phyloP scores from a whole-genome alignment of 2,329 filamentous ascomycete genomes.

The Ceratocystis huliohia region DNA sequence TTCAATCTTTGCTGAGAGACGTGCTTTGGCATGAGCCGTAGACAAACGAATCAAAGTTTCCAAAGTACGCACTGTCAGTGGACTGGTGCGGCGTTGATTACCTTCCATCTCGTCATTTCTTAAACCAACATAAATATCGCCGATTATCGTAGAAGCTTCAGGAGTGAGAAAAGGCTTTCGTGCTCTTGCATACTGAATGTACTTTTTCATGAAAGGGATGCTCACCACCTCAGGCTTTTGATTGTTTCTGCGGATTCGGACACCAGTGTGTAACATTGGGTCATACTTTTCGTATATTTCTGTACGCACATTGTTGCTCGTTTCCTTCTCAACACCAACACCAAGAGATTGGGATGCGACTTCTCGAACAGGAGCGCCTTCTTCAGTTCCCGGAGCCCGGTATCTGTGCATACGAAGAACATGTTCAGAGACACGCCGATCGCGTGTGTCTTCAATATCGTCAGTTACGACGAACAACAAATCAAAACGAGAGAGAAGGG shows the following conservation, averaged over 20 bases:
- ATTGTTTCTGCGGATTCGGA: slow-evolving; percentile 62
- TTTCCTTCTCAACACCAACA: slow-evolving; percentile 70
- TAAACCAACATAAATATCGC: slow-evolving; percentile 78
- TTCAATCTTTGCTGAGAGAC: slow-evolving; percentile 77
- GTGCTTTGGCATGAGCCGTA: slow-evolving; percentile 87
- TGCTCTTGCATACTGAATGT: slow-evolving; percentile 94
- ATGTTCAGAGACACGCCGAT: slow-evolving; percentile 87
- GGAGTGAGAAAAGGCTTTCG: slow-evolving; percentile 83
- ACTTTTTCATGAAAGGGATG: slow-evolving; percentile 98
- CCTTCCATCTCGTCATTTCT: slow-evolving; percentile 93
- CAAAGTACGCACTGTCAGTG: slow-evolving; percentile 90
- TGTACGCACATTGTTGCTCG: slow-evolving; percentile 59
- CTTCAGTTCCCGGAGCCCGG: slow-evolving; percentile 80
- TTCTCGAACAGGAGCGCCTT: slow-evolving; percentile 87
- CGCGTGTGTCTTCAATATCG: slow-evolving; percentile 87
- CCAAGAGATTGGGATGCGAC: slow-evolving; percentile 71
- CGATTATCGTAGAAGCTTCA: slow-evolving; percentile 82
- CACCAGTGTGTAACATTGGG: slow-evolving; percentile 85
- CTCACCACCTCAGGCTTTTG: slow-evolving; percentile 79
- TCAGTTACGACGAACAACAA: slow-evolving; percentile 94
- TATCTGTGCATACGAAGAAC: slow-evolving; percentile 96
- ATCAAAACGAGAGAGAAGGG: slow-evolving; percentile 95
- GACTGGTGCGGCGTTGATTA: slow-evolving; percentile 84
- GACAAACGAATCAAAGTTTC: slow-evolving; percentile 97
- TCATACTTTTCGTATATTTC: slow-evolving; percentile 96